A percentile compares a stretch with the other conserved stretches of the same genome.
Evolutionary conservation across 2,329 filamentous ascomycete species (phyloP).

Genomic region (Aspergillus sp.): DNA sequence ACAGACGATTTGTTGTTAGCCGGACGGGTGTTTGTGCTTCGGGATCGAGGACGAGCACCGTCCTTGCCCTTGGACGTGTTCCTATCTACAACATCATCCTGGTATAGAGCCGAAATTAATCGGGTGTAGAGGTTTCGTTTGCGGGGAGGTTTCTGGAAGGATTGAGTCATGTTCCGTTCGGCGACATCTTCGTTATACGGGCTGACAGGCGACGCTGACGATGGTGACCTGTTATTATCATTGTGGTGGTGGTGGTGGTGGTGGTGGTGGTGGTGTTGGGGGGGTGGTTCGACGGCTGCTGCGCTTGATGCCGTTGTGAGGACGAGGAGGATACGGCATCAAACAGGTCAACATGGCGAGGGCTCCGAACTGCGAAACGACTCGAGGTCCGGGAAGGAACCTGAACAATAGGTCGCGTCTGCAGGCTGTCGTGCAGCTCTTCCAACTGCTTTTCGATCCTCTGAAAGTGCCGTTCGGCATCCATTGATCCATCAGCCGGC

Average conservation of each 20-base stretch:
- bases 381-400: conserved; percentile 16
- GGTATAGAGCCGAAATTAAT: conserved; percentile 28
- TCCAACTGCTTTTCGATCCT: conserved; percentile 34
- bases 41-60: conserved; percentile 13
- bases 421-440: conserved; percentile 29
- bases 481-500: conserved; percentile 1
- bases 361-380: conserved; percentile 12
- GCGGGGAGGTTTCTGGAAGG: conserved; percentile 16
- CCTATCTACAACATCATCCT: conserved; percentile 36
- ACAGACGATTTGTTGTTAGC: background rate
- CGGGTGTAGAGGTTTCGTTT: conserved; percentile 22
- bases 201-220: conserved; percentile 20
- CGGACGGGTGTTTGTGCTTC: conserved; percentile 11
- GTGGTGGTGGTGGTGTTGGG: too few species aligned
- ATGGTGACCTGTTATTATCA: too few species aligned
- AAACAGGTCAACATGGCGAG: conserved; percentile 34
- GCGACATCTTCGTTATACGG: conserved; percentile 39
- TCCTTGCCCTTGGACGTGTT: conserved; percentile 26
- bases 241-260: too few species aligned
- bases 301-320: conserved; percentile 22
- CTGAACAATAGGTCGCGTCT: conserved; percentile 15
- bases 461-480: conserved; percentile 26
- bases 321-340: conserved; percentile 29
- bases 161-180: conserved; percentile 34
- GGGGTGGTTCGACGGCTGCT: conserved; percentile 7